Conservation (phyloP, 1,284 basidiomycete genomes). For the Marasmius sp. region DNA sequence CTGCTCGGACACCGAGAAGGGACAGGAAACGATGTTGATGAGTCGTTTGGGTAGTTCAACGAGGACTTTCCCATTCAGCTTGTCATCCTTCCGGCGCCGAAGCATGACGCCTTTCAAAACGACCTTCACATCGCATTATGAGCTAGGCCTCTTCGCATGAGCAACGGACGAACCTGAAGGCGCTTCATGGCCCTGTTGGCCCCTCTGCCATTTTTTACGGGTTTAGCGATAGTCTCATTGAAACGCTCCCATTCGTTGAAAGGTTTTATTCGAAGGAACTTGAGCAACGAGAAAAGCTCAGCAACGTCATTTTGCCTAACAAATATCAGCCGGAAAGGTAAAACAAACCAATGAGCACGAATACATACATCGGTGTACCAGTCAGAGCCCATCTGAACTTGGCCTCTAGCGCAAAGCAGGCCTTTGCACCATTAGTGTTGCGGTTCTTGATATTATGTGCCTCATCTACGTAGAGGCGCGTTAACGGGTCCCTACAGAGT, state of each 20-base stretch:
- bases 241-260: constrained; percentile 82
- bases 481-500: neutral
- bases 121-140: constrained; percentile 41
- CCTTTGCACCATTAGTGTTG: constrained; percentile 79
- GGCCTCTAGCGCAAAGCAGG: constrained; percentile 76
- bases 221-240: constrained; percentile 76
- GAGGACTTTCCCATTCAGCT: constrained; percentile 84
- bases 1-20: constrained; percentile 73
- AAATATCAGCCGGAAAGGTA: neutral
- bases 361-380: constrained; percentile 83
- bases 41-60: constrained; percentile 79
- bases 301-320: constrained; percentile 82
- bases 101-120: constrained; percentile 90
- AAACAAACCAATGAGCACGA: neutral
- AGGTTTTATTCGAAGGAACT: constrained; percentile 85
- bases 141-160: neutral
- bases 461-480: constrained; percentile 64
- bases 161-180: constrained; percentile 56
- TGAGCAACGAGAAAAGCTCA: constrained; percentile 88
- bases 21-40: constrained; percentile 74
- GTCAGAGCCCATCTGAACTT: constrained; percentile 91
- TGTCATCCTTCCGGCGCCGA: constrained; percentile 82
- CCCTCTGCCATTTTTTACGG: constrained; percentile 73
- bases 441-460: constrained; percentile 98
- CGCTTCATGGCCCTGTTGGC: constrained; percentile 77